These are phyloP conservation scores for Draba incana DNA, from an alignment of 345 rosid species.

Conservation along the genomic window DNA sequence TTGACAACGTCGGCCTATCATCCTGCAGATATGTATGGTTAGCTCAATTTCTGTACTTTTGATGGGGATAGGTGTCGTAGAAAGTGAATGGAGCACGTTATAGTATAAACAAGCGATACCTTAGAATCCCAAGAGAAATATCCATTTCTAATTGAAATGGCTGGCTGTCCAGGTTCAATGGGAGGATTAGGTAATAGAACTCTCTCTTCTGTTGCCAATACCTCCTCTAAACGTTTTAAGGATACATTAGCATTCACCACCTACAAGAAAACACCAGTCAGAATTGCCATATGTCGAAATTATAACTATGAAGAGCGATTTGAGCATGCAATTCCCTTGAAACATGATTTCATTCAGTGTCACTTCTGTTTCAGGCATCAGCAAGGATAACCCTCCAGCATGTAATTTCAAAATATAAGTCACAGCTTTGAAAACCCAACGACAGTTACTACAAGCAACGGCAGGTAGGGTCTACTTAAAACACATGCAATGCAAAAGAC, in stretches of 20 bases:
- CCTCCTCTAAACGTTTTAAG: slow-evolving; percentile 92
- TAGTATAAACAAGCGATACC: slow-evolving; percentile 48
- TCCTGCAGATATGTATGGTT: slow-evolving; percentile 51
- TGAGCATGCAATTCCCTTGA: not conserved
- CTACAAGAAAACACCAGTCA: slow-evolving; percentile 47
- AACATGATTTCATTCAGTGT: not conserved
- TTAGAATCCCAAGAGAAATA: slow-evolving; percentile 90
- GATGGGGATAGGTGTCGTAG: slow-evolving; percentile 1
- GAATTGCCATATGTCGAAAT: not conserved
- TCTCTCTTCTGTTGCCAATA: slow-evolving; percentile 90
- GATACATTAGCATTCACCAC: slow-evolving; percentile 97
- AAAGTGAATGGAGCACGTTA: slow-evolving; percentile 14
- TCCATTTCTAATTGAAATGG: slow-evolving; percentile 83
- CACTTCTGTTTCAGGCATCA: slow-evolving; percentile 16
- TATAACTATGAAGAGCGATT: slow-evolving; percentile 23
- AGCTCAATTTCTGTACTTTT: slow-evolving; percentile 3
- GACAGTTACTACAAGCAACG: slow-evolving; percentile 13
- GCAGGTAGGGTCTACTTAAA: slow-evolving; percentile 12
- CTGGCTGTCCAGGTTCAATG: slow-evolving; percentile 70
- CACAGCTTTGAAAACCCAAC: not conserved
- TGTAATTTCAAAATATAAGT: not conserved
- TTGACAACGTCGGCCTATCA: slow-evolving; percentile 83
- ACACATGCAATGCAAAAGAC: slow-evolving; percentile 14
- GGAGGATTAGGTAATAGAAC: slow-evolving; percentile 92
- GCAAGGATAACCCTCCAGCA: not conserved